Evolutionary conservation across 768 basidiomycete genomes (phyloP).

Genomic region (Boletus rubropictus): DNA sequence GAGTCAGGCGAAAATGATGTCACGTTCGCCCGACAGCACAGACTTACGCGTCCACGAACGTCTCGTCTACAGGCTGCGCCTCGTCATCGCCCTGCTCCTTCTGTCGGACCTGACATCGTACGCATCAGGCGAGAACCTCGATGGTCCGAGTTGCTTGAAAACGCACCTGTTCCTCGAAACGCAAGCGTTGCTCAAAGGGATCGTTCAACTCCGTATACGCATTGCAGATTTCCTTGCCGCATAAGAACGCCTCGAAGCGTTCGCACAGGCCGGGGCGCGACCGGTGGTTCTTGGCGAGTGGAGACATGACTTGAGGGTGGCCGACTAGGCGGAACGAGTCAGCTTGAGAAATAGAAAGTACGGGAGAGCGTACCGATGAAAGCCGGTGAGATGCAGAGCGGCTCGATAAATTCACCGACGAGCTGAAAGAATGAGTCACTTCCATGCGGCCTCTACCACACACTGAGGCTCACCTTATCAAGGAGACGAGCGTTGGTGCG

Average conservation of each 20-base stretch:
- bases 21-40: background rate
- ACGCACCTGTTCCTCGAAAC: constrained; percentile 88
- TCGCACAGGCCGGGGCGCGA: constrained; percentile 96
- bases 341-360: background rate
- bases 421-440: constrained; percentile 45
- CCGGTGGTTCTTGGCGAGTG: constrained; percentile 97
- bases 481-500: constrained; percentile 91
- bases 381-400: constrained; percentile 90
- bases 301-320: constrained; percentile 99
- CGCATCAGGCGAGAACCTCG: background rate
- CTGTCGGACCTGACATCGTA: constrained; percentile 56
- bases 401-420: constrained; percentile 97
- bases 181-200: constrained; percentile 89
- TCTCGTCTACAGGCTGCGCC: constrained; percentile 95
- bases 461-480: constrained; percentile 63
- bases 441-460: background rate
- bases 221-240: constrained; percentile 97
- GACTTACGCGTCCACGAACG: constrained; percentile 87
- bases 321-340: constrained; percentile 52
- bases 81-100: constrained; percentile 98
- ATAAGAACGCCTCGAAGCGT: constrained; percentile 98
- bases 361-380: constrained; percentile 67
- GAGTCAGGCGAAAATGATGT: background rate
- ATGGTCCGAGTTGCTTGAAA: background rate
- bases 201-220: constrained; percentile 99